Evolutionary conservation across 176 grass and related monocot genomes (phyloP), one percentile per base, ranked within the genome.

Genomic region (Carex kokanica): DNA sequence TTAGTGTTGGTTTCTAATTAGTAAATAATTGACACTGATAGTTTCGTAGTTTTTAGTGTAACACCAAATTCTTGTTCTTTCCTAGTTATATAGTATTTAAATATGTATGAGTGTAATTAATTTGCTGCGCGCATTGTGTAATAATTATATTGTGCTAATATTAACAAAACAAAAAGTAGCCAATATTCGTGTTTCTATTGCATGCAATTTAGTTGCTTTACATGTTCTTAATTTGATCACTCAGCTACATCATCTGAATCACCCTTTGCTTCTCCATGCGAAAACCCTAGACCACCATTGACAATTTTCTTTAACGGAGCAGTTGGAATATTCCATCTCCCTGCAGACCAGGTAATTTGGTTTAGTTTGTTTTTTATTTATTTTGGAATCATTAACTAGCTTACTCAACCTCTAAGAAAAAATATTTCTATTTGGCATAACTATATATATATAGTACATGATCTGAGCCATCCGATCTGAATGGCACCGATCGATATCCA

Each of bases 251-350:
- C 72, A 29, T 75, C 72, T 75, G 47, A 23, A 24, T 3, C 40
- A 47, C 47, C 68, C 9, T 3, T 72, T 45, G 68, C 8, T 29
- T 31, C 47, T 29, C 49, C 72, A 3, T 24, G 13, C 54, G 43
- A 5, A 75, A 53, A 75, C 65, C 65, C 32, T 53, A 54, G 72
- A 36, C 85, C 78, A 82, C 85, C 88, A 6, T 25, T 90, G 64
- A 90, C 88, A 13, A 81, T 90, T 59, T 90, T 90, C 81, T 87
- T 86, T 85, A 84, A 81, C 83, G 88, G 88, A 3, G 3, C 56
- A 51, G 85, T 90, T 69, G 56, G 85, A 59, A 71, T 84, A 3
- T 90, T 90, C 74, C 88, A 87, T 66, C 88, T 90, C 81, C 31
- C 84, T 0, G 18, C 83, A 58, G 64, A 90, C 1, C 86, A 87